A percentile compares a stretch with the other conserved stretches of the same genome.
Conservation (phyloP, 371 early-diverging fungal species). For the Dinochytrium kinnereticum region DNA sequence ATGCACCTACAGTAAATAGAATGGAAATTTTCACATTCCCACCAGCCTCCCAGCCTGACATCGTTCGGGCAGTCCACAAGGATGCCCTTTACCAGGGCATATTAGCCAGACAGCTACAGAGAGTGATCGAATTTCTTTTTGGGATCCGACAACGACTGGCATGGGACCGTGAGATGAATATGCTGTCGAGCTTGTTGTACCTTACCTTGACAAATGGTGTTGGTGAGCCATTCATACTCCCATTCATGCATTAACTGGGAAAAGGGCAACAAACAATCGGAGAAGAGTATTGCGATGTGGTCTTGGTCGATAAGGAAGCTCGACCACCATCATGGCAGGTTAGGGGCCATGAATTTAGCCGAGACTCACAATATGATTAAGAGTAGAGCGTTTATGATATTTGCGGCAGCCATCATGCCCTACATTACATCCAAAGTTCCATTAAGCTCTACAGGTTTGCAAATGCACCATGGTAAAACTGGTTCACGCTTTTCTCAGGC, state of each 20-base stretch:
- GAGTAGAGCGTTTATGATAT: background rate
- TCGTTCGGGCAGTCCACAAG: constrained; percentile 88
- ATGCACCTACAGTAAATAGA: no score
- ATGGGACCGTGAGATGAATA: constrained; percentile 69
- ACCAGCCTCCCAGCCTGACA: constrained; percentile 79
- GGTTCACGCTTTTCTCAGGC: no score
- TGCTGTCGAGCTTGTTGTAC: constrained; percentile 71
- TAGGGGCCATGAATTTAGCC: no score
- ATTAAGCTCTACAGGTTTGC: background rate
- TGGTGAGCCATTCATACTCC: constrained; percentile 36
- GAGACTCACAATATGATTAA: background rate
- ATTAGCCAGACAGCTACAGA: constrained; percentile 66
- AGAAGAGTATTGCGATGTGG: constrained; percentile 91
- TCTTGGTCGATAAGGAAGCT: constrained; percentile 60
- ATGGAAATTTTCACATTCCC: constrained; percentile 56
- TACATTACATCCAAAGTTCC: background rate
- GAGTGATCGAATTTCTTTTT: constrained; percentile 67
- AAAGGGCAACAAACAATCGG: constrained; percentile 85
- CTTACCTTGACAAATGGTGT: constrained; percentile 73
- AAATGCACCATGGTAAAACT: background rate
- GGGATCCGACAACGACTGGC: constrained; percentile 74
- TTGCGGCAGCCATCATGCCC: background rate
- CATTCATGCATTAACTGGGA: background rate
- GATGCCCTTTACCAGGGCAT: constrained; percentile 77
- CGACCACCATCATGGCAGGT: constrained; percentile 14